Evolutionary conservation across 768 basidiomycete genomes (phyloP), one percentile per base, ranked within the genome.

Genomic region (Rubroboletus satanas): DNA sequence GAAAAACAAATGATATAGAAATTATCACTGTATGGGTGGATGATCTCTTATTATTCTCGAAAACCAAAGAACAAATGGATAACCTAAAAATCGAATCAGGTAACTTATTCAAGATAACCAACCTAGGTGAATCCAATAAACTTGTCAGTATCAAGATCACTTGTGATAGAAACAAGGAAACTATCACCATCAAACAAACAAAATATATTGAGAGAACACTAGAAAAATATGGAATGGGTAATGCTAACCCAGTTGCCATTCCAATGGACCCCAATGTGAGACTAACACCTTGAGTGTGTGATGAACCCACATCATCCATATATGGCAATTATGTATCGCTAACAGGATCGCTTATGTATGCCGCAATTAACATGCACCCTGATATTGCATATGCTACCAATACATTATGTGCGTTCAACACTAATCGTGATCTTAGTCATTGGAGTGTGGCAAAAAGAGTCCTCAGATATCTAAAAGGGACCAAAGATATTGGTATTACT

Each of bases 311-410:
- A 6, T 0, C 1, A 5, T 3, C 17, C 10, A 15, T 1, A 12
- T 17, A 32, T 17, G 11, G 41, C 0, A 50, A 38, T 1, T 63
- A 61, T 18, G 33, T 31, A 2, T 58, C 36, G 0, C 21, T 56
- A 33, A 52, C 29, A 0, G 69, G 68, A 3, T 65, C 48, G 1
- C 35, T 73, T 0, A 67, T 66, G 6, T 74, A 72, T 41, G 44
- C 65, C 1, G 35, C 43, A 4, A 43, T 55, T 0, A 55, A 51
- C 17, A 63, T 56, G 7, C 11, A 37, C 1, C 63, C 60, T 0
- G 57, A 69, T 41, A 51, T 65, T 1, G 29, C 61, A 9, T 52
- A 54, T 15, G 37, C 60, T 0, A 39, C 49, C 0, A 52, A 53
- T 2, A 23, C 17, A 0, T 51, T 66, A 8, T 58, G 58, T 3